Conservation (phyloP, 2,329 filamentous ascomycete species). For the Pseudogymnoascus sp. region DNA sequence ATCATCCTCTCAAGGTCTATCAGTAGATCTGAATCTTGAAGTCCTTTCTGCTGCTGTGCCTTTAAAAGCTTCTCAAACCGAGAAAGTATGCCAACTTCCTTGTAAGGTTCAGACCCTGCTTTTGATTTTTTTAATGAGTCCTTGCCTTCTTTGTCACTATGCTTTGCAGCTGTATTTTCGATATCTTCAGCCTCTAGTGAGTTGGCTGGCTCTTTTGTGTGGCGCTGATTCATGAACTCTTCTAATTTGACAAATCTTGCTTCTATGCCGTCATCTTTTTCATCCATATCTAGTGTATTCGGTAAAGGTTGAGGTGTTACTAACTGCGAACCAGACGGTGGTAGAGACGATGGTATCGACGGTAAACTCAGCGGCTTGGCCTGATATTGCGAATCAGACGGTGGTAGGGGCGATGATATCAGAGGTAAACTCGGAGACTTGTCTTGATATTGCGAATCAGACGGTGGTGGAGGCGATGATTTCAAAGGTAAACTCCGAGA, state of each 20-base stretch:
- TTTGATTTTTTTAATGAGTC: background rate
- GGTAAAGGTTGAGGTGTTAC: background rate
- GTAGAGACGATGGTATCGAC: background rate
- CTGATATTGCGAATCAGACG: background rate
- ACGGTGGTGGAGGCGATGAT: background rate
- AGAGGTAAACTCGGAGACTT: background rate
- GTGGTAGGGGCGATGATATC: background rate
- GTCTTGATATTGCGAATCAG: background rate
- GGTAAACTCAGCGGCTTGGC: background rate
- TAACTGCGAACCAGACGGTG: background rate
- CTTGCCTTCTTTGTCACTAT: background rate
- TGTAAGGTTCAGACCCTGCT: background rate
- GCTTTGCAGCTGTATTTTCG: background rate
- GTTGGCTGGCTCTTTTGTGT: background rate
- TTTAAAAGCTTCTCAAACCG: background rate
- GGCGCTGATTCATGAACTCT: background rate
- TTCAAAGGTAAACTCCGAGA: background rate
- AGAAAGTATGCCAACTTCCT: background rate
- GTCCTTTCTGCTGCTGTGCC: background rate
- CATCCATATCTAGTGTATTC: background rate
- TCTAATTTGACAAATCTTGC: background rate
- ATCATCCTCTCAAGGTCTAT: constrained; percentile 20
- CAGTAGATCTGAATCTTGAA: constrained; percentile 23
- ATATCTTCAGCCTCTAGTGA: background rate
- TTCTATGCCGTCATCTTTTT: background rate